phyloP scores from a whole-genome alignment of 345 rosid genomes.

The Mercurialis annua region DNA sequence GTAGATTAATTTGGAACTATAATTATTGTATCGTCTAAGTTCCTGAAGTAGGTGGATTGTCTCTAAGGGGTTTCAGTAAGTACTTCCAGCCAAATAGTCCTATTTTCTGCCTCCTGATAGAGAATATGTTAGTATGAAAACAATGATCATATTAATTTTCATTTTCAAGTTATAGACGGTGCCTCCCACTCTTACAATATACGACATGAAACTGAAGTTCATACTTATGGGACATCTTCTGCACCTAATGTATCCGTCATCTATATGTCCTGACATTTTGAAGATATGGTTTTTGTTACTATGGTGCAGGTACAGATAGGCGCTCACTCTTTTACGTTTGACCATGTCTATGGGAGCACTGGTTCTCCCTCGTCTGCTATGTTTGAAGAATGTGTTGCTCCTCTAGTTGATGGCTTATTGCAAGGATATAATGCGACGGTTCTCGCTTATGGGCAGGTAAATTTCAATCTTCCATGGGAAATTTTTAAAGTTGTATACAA shows the following conservation, averaged over 20 bases:
- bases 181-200: neutral
- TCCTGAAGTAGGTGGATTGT: neutral
- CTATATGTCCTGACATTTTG: neutral
- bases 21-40: neutral
- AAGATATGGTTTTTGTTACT: slow-evolving; percentile 10
- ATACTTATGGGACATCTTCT: neutral
- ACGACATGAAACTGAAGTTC: too few species aligned
- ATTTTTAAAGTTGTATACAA: slow-evolving; percentile 4
- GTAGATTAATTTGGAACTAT: neutral
- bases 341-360: slow-evolving; percentile 92
- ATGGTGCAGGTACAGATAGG: slow-evolving; percentile 86
- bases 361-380: slow-evolving; percentile 73
- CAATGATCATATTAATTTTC: slow-evolving; percentile 1
- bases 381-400: slow-evolving; percentile 85
- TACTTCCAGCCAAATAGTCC: neutral
- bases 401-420: slow-evolving; percentile 93
- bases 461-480: slow-evolving; percentile 11
- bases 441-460: slow-evolving; percentile 99
- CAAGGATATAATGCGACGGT: slow-evolving; percentile 99
- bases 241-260: neutral
- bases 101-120: neutral
- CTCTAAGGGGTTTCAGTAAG: neutral
- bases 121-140: neutral
- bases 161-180: neutral
- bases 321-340: slow-evolving; percentile 91